Base-by-base conservation (phyloP, 208 protist species). In the Crithidia fasciculata region DNA sequence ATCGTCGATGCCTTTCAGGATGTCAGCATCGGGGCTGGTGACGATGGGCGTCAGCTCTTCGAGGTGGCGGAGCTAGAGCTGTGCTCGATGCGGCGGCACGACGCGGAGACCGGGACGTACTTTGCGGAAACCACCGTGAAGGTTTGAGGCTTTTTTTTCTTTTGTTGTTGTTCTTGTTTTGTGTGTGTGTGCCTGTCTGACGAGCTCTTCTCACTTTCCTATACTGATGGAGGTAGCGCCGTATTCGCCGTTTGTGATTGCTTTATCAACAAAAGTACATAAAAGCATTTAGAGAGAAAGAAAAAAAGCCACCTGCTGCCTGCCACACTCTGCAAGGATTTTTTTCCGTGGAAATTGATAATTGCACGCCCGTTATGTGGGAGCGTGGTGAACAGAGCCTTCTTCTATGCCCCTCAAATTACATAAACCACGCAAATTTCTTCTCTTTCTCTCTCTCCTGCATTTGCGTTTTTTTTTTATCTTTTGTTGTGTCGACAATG, bases 61-160 rank as follows among this genome's bases (percentile, higher is more conserved):
- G 63, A 75, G 54, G 57, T 82, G 9, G 41, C 63, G 10, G 68
- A 72, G 19, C 54, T 88, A 45, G 83, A 88, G 72, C 74, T 88
- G 60, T 82, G 77, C 62, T 60, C 69, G 28, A 62, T 73, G 56
- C 69, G 44, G 5, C 36, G 54, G 13, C 59, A 73, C 1, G 74
- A 79, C 45, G 44, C 54, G 8, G 75, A 81, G 36, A 74, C 70
- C 8, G 67, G 76, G 18, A 65, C 64, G 9, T 81, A 83, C 73
- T 10, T 77, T n/a, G 80, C 76, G 2, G 83, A 84, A 45, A 61
- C 80, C 15, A 56, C 66, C 5, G 70, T 84, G 13, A 60, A 65
- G 39, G 52, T 85, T 5, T 85, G 18, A 28, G 28, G 28, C 28
- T 1, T 28, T 28, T 28, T 28, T 28, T 28, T 0, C 1, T 28